These are phyloP conservation scores for Fusarium annulatum DNA, from an alignment of 2,329 filamentous ascomycete genomes.

Conservation along the genomic window DNA sequence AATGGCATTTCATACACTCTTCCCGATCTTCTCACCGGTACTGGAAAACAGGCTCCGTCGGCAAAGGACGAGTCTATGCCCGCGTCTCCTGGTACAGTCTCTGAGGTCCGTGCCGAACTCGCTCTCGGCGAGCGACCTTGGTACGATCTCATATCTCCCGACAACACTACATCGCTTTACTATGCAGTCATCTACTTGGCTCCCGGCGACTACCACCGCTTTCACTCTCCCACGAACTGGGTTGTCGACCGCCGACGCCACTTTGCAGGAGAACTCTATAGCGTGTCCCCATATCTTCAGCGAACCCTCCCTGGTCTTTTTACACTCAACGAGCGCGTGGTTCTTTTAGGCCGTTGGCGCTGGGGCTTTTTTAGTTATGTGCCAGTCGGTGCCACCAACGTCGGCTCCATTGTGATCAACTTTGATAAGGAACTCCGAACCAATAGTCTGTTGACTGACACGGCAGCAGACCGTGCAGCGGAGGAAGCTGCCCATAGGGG, in stretches of 20 bases:
- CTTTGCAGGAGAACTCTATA: conserved; percentile 96
- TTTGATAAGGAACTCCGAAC: conserved; percentile 95
- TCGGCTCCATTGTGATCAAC: conserved; percentile 96
- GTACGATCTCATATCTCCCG: conserved; percentile 73
- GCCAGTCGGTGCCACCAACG: conserved; percentile 96
- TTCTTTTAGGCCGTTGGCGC: conserved; percentile 91
- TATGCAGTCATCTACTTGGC: conserved; percentile 97
- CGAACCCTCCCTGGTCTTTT: conserved; percentile 93
- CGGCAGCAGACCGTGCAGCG: conserved; percentile 86
- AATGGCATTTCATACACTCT: conserved; percentile 97
- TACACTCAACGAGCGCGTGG: conserved; percentile 95
- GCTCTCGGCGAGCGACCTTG: conserved; percentile 77
- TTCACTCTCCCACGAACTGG: conserved; percentile 96
- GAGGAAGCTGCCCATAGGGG: conserved; percentile 80
- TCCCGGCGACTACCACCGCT: conserved; percentile 97
- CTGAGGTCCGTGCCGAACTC: conserved; percentile 85
- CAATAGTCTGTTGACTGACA: conserved; percentile 92
- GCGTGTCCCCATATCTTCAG: conserved; percentile 94
- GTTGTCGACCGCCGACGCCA: conserved; percentile 95
- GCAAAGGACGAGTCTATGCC: conserved; percentile 79
- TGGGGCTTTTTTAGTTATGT: conserved; percentile 98
- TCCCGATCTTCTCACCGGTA: conserved; percentile 86
- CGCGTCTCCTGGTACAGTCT: conserved; percentile 74
- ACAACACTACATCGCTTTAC: conserved; percentile 79
- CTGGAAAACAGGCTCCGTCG: conserved; percentile 56